Conservation (phyloP, 257 asterid genomes). For the Solanum microdontum region DNA sequence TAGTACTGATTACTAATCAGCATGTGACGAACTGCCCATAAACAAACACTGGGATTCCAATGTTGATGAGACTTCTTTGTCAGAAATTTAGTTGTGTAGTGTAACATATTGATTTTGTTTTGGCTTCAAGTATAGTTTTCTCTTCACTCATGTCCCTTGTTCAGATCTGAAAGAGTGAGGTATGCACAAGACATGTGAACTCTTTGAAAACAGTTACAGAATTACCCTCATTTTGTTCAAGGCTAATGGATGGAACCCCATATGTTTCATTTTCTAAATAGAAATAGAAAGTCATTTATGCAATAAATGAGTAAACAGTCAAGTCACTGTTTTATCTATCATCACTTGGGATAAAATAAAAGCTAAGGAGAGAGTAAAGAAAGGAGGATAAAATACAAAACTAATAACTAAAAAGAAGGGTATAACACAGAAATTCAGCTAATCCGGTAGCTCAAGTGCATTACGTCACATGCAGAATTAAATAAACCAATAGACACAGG, state of each 20-base stretch:
- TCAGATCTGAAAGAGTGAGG: background rate
- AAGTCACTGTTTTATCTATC: background rate
- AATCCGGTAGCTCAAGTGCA: background rate
- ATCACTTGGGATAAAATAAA: background rate
- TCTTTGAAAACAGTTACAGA: background rate
- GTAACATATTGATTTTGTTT: background rate
- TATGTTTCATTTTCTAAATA: background rate
- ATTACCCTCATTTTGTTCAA: background rate
- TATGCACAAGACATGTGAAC: background rate
- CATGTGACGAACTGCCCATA: background rate
- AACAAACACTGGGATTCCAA: background rate
- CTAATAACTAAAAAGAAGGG: background rate
- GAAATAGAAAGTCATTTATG: background rate
- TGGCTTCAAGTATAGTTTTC: background rate
- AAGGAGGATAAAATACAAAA: background rate
- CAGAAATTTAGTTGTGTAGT: background rate
- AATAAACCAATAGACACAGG: background rate
- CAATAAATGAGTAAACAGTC: background rate
- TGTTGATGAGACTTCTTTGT: background rate
- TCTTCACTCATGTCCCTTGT: background rate
- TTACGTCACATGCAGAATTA: background rate
- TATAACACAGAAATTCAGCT: background rate
- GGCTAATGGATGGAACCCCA: background rate
- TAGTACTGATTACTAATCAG: background rate
- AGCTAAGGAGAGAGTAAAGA: background rate